Evolutionary conservation across 768 basidiomycete genomes (phyloP), one percentile per base, ranked within the genome.

Genomic region (Tricholoma furcatifolium): DNA sequence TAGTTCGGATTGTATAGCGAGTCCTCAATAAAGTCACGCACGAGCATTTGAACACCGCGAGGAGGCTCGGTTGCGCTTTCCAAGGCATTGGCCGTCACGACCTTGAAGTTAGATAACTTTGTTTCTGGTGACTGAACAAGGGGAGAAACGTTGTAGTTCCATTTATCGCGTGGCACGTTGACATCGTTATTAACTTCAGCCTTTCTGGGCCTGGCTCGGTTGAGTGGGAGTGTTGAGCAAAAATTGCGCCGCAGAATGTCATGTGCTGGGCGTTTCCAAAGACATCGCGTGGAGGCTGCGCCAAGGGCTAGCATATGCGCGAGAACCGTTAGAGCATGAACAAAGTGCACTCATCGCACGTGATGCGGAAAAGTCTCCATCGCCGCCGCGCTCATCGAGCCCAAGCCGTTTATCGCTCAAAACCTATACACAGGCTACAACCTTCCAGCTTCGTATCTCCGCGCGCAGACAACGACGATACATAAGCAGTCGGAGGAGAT

Each of bases 1-100:
- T 99, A 98, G 68, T 95, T 74, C 3, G 93, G 95, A 67, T 99
- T 98, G 74, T 99, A 99, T 34, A 99, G 71, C 7, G 91, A 87
- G 66, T 99, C 97, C 64, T 98, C 93, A 55, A 99, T 93, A 66
- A 89, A 99, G 72, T 99, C 96, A 58, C 97, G 84, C 42, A 87
- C 85, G 32, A 98, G 85, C 92, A 98, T 95, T 69, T 90, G 92
- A 51, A 95, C 94, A 48, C 83, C 76, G 41, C 73, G 81, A 2
- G 94, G 95, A 6, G 91, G 93, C 32, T 70, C 66, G 7, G 67
- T 70, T 47, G 70, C 68, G 51, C 65, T 68, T 59, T 84, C 83
- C 54, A 94, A 69, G 51, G 84, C 78, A 59, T 85, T 85, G 18
- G 93, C 88, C 8, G 85, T 84, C 56, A 94, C 84, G 24, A 79